Conservation (phyloP, 2,329 filamentous ascomycete species). For the Erysiphe neolycopersici region DNA sequence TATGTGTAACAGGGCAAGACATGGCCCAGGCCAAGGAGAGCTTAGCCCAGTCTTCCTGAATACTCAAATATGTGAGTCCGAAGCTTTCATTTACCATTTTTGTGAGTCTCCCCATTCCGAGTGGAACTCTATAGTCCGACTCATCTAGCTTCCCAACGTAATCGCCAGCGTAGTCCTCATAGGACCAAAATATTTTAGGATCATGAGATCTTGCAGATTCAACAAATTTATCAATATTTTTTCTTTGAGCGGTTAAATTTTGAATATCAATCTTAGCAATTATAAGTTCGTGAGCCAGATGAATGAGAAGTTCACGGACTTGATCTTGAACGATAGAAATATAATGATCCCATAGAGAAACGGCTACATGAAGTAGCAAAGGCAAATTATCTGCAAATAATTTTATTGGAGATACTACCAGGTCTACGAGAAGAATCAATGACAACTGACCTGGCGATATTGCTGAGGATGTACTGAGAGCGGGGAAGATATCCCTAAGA, state of each 20-base stretch:
- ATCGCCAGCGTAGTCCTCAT: conserved; percentile 52
- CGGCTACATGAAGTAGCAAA: conserved; percentile 66
- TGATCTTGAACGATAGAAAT: conserved; percentile 87
- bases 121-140: conserved; percentile 53
- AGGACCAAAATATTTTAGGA: conserved; percentile 66
- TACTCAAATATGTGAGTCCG: conserved; percentile 53
- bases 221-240: conserved; percentile 63
- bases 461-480: conserved; percentile 74
- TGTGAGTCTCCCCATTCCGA: conserved; percentile 67
- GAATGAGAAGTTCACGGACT: conserved; percentile 89
- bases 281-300: conserved; percentile 86
- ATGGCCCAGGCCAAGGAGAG: conserved; percentile 87
- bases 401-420: conserved; percentile 81
- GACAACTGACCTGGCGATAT: conserved; percentile 85
- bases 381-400: conserved; percentile 57
- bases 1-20: conserved; percentile 77
- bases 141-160: conserved; percentile 39
- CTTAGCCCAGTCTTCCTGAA: conserved; percentile 78
- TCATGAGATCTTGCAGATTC: conserved; percentile 71
- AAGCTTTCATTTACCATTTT: conserved; percentile 66
- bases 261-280: conserved; percentile 52
- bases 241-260: conserved; percentile 31
- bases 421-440: conserved; percentile 75
- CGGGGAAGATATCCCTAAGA: conserved; percentile 47
- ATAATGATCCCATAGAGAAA: conserved; percentile 94